Evolutionary conservation across 495 filamentous ascomycete species (phyloP), one percentile per base, ranked within the genome.

Genomic region (Haplographium delicatum): DNA sequence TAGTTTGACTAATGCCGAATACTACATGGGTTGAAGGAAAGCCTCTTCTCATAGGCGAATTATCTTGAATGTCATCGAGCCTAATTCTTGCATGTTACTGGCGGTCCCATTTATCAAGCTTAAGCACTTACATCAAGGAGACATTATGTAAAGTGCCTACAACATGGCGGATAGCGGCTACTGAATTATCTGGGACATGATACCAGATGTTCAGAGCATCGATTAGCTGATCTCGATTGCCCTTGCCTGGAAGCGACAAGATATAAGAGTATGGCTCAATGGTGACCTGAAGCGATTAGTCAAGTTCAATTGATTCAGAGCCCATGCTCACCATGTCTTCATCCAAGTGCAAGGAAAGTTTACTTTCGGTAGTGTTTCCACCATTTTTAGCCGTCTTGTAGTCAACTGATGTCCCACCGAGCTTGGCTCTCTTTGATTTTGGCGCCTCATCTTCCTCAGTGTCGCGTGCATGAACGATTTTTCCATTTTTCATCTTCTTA

Each of bases 21-120:
- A 70, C 52, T 10, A 26, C 53, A 45, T 72, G 68, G 5, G 66
- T 53, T 1, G 66, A 52, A 16, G 69, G 62, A 9, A 51, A 47
- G 5, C 66, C 69, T n/a, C 69, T 62, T 22, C 69, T 58, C 8
- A 70, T 57, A 26, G 57, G 47, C 4, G 68, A 72, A 22, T 48
- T 56, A 53, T 70, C 68, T 61, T 72, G 59, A 35, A 71, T 63
- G 38, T 72, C 70, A 43, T 71, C 68, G 9, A 72, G 54, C 13
- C 28, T 31, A 31, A 13, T 31, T 13, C 28, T 31, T 31, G 7
- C 28, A 31, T 31, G 28, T 31, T 7, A 7, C 7, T 31, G 13
- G n/a, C n/a, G n/a, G n/a, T n/a, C n/a, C n/a, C n/a, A n/a, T n/a
- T n/a, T n/a, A n/a, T n/a, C n/a, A n/a, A n/a, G n/a, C n/a, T n/a